These are phyloP conservation scores for Adansonia madagascariensis DNA, from an alignment of 441 rosid species.

Conservation along the genomic window DNA sequence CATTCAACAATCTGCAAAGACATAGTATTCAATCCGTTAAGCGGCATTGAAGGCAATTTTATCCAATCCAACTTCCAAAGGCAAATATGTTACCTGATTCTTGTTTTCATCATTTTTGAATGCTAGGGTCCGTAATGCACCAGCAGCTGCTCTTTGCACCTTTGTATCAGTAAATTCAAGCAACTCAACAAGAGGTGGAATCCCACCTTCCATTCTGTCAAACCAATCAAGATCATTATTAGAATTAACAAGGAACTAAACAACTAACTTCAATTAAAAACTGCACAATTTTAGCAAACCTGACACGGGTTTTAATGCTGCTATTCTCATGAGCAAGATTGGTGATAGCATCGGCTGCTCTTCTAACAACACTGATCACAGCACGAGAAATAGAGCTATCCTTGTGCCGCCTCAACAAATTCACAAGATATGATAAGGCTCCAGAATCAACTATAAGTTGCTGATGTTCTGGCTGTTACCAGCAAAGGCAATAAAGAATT, in stretches of 20 bases:
- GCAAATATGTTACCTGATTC: conserved; percentile 52
- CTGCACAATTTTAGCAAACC: conserved; percentile 50
- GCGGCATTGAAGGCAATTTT: conserved; percentile 21
- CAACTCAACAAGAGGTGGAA: conserved; percentile 96
- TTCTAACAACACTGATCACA: conserved; percentile 82
- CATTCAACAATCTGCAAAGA: conserved; percentile 86
- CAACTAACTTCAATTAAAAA: conserved; percentile 25
- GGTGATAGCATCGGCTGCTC: conserved; percentile 98
- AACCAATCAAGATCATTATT: conserved; percentile 26
- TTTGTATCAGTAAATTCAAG: conserved; percentile 83
- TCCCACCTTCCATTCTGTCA: conserved; percentile 87
- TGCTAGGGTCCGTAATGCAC: conserved; percentile 91
- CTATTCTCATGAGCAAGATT: conserved; percentile 99
- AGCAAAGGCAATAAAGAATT: conserved; percentile 32
- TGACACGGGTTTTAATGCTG: conserved; percentile 90
- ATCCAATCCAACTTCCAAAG: conserved; percentile 32
- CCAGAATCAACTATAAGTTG: conserved; percentile 90
- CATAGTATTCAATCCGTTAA: conserved; percentile 23
- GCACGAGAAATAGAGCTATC: conserved; percentile 73
- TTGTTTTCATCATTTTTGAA: conserved; percentile 95
- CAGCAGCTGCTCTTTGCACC: conserved; percentile 99
- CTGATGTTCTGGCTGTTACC: conserved; percentile 94
- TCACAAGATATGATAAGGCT: conserved; percentile 82
- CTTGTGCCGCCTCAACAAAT: conserved; percentile 72
- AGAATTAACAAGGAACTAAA: conserved; percentile 25